Conservation (phyloP, 1,284 basidiomycete genomes). For the Psilocybe mexicana region DNA sequence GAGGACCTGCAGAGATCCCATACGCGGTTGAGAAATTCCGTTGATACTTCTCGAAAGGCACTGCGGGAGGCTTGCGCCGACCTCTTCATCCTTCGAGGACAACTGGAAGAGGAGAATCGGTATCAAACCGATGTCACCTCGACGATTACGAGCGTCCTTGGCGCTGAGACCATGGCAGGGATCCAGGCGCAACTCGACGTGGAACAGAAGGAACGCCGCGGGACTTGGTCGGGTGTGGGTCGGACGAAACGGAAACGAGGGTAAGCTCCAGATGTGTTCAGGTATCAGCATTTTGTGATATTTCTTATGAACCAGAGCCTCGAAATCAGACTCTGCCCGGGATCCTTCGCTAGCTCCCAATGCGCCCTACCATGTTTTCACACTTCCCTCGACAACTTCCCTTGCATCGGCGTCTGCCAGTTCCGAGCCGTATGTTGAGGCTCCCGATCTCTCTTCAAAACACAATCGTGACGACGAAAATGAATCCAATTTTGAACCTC, state of each 20-base stretch:
- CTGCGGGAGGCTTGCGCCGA: neutral
- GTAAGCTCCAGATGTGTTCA: neutral
- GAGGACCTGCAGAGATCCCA: neutral
- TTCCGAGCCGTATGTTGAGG: no score
- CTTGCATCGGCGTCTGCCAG: no score
- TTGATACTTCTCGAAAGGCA: neutral
- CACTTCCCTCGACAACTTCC: no score
- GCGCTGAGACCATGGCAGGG: neutral
- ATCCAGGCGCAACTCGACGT: neutral
- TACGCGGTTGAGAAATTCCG: neutral
- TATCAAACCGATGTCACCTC: neutral
- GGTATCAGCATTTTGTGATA: neutral
- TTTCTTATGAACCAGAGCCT: neutral
- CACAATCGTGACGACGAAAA: neutral
- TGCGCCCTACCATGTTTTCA: no score
- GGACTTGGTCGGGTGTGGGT: neutral
- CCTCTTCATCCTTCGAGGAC: neutral
- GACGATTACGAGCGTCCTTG: neutral
- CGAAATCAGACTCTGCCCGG: no score
- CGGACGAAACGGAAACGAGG: neutral
- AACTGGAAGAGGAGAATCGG: neutral
- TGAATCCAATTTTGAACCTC: neutral
- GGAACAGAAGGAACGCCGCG: neutral
- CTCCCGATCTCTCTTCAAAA: neutral
- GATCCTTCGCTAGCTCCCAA: neutral